phyloP scores from a whole-genome alignment of 208 protist genomes.

The Porcisia hertigi region DNA sequence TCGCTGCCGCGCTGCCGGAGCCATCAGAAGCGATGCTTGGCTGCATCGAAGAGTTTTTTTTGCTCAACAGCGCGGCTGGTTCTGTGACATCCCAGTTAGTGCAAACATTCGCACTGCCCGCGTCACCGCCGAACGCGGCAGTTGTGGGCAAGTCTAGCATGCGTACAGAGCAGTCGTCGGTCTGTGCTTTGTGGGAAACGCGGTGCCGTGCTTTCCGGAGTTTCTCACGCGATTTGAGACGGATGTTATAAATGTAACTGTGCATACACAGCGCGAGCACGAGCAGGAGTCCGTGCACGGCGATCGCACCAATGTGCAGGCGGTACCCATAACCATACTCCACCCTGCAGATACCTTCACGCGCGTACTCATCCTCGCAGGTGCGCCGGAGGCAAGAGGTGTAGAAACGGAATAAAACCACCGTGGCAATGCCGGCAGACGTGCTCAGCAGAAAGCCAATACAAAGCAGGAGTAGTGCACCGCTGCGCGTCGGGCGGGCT shows the following conservation, averaged over 20 bases:
- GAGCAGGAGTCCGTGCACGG: conserved; percentile 44
- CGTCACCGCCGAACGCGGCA: background rate
- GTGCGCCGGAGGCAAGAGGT: conserved; percentile 43
- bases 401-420: conserved; percentile 62
- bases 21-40: background rate
- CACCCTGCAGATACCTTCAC: conserved; percentile 20
- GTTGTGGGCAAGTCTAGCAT: conserved; percentile 10
- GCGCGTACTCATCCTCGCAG: conserved; percentile 38
- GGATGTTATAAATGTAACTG: conserved; percentile 53
- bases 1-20: background rate
- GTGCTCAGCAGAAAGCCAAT: conserved; percentile 33
- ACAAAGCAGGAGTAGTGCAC: conserved; percentile 31
- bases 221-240: conserved; percentile 23
- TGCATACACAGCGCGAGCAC: conserved; percentile 59
- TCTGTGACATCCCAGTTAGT: background rate
- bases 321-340: conserved; percentile 59
- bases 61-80: background rate
- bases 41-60: background rate
- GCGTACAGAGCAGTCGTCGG: conserved; percentile 19
- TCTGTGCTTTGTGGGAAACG: conserved; percentile 1
- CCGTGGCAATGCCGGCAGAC: conserved; percentile 37
- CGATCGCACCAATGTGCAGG: conserved; percentile 52
- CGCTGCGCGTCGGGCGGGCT: conserved; percentile 57
- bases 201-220: conserved; percentile 34
- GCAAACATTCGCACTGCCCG: background rate